Evolutionary conservation across 163 green algal species (phyloP), one percentile per base, ranked within the genome.

Genomic region (Chlamydomonas reinhardtii): DNA sequence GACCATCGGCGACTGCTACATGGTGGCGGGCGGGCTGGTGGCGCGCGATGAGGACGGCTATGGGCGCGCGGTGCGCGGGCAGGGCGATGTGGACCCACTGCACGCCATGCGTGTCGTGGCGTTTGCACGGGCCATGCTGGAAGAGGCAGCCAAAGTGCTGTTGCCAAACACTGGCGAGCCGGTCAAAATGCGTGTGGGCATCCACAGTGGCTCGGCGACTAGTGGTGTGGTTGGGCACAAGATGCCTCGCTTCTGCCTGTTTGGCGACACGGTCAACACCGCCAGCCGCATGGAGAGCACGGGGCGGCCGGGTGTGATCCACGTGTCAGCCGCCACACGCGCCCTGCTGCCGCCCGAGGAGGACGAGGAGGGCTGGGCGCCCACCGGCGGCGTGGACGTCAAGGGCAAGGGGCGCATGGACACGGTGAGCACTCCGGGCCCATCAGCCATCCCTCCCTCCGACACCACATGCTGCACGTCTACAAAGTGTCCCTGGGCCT

Each of bases 1-100:
- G 88, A 92, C 88, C 48, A 90, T 92, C 59, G 88, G 88, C n/a
- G 88, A 92, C 74, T 92, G 88, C 88, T 92, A 92, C 88, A 90
- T 92, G 88, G 88, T 90, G 31, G 84, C 84, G 6, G 74, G 78
- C 20, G 78, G 78, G 20, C 78, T 85, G n/a, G 32, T 85, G 78
- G 43, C 66, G 24, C 66, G 78, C 1, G 78, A 85, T 32, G 66
- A 39, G 9, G 65, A 85, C 31, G 78, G 78, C 31, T 76, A 77
- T 43, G 78, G 78, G 17, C 78, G n/a, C 29, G 65, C 78, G n/a
- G 78, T 85, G 68, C 78, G 78, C 31, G 78, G 78, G 6, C 48
- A 70, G 66, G 78, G 66, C 20, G 11, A 76, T n/a, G 37, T 31
- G 31, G 80, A 86, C 69, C 80, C 80, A 35, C 52, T 86, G 69